Base-by-base conservation (phyloP, 192 early-diverging fungal genomes). In the Jimgerdemannia lactiflua region DNA sequence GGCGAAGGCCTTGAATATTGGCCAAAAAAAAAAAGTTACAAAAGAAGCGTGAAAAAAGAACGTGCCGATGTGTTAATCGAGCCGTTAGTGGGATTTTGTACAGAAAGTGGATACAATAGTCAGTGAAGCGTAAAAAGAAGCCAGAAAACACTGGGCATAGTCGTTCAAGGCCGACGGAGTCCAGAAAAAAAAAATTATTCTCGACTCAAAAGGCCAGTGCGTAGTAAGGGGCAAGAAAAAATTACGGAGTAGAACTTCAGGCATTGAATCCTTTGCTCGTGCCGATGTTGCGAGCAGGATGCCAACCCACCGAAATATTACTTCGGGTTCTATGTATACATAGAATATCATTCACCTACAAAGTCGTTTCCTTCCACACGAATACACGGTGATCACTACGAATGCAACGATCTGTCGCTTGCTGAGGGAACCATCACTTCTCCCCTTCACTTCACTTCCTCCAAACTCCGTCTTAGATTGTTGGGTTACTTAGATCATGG, bases 401-500 rank as follows among this genome's bases (percentile, higher is more conserved):
- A 29, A 29, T 29, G 29, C 29, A 29, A 29, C 29, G 29, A 29
- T 29, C 29, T 29, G 29, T 29, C 29, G 29, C 29, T 29, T 29
- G 29, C 29, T 29, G 29, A 29, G 29, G 29, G 29, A 29, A 29
- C 29, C 29, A 29, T 29, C 29, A 29, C 29, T 29, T 29, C 29
- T 29, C 29, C 29, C 29, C 29, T 54, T 11, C 49, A 11, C 49
- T 54, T 54, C 49, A 54, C 11, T 54, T 43, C 39, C 39, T 1
- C 39, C n/a, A n/a, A 43, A 18, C 17, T 40, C 29, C 59, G 77
- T 81, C 80, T 74, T 10, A 77, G 73, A 67, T 59, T 14, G 6
- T 59, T 59, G 80, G 72, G 78, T 84, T 85, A 74, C 85, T 86
- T 67, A 87, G 73, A 39, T 88, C 87, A 79, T 90, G 88, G 20